Evolutionary conservation across 164 flowering plant species (phyloP).

Genomic region (Berberis vulgaris): DNA sequence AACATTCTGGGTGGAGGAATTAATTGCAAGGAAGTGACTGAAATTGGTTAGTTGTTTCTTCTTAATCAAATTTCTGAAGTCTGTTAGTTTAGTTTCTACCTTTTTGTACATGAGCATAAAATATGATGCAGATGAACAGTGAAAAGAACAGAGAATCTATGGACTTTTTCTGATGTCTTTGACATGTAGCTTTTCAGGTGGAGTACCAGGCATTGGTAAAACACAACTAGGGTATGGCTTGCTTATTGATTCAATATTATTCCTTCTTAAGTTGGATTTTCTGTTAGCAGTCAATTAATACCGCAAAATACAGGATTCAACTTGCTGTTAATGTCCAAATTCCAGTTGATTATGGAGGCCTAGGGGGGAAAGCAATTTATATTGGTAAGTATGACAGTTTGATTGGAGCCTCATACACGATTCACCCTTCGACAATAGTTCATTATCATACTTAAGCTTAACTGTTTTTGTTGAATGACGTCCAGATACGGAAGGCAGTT

Average conservation of each 20-base stretch:
- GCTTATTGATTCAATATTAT: constrained; percentile 2
- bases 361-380: constrained; percentile 89
- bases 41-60: constrained; percentile 57
- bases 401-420: not conserved
- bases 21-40: constrained; percentile 82
- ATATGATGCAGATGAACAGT: not conserved
- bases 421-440: not conserved
- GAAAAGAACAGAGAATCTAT: not conserved
- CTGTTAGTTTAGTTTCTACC: constrained; percentile 1
- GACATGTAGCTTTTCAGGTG: constrained; percentile 50
- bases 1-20: constrained; percentile 88
- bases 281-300: constrained; percentile 5
- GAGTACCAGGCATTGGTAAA: constrained; percentile 97
- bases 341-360: constrained; percentile 76
- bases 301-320: constrained; percentile 62
- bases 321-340: constrained; percentile 96
- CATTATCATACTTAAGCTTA: not conserved
- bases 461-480: constrained; percentile 12
- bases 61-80: not conserved
- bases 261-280: not conserved
- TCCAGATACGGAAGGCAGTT: constrained; percentile 94
- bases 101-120: not conserved
- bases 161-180: constrained; percentile 1
- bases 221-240: constrained; percentile 82
- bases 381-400: constrained; percentile 38